Base-by-base conservation (phyloP, 495 filamentous ascomycete genomes). In the Penicillium angulare region DNA sequence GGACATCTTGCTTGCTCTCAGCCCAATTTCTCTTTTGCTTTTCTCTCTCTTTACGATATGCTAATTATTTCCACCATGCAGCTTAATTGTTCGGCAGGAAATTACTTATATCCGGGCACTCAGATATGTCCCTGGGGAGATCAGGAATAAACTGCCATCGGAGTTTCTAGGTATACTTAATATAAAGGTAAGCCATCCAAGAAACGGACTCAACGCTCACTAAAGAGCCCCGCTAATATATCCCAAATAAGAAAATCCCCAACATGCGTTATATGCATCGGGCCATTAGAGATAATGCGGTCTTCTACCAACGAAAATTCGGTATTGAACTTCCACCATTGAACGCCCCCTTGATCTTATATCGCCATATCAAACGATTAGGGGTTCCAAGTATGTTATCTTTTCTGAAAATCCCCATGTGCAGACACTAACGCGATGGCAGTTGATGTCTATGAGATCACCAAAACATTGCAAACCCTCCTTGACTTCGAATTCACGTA, bases 301-400 rank as follows among this genome's bases (percentile, higher is more conserved):
- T 81, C n/a, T 77, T 82, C 10, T 89, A 87, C 60, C 71, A 81
- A 39, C 68, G 72, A 36, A 80, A 86, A 22, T 92, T 88, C 60
- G 81, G 79, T 15, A 74, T 96, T 57, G 60, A 68, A 0, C 83
- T 96, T 44, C 92, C 93, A 1, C 68, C 81, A 0, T 56, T 96
- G 31, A 95, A 95, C 47, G 64, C 69, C 15, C 77, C 83, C 5
- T 65, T 87, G 5, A 55, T 95, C 15, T 63, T 90, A 7, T 82
- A 85, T 49, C 78, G 84, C 32, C 85, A 86, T 49, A 79, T 95
- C 22, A 84, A 78, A 52, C 78, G 87, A 38, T 75, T 97, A 20
- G 82, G 86, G 7, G 72, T 98, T 17, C 93, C 93, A 34, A 63
- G 89, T 92, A 82, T 50, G 80, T 61, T 43, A 47, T 24, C 8